Base-by-base conservation (phyloP, 1,284 basidiomycete genomes). In the Rhodotorula sp. region DNA sequence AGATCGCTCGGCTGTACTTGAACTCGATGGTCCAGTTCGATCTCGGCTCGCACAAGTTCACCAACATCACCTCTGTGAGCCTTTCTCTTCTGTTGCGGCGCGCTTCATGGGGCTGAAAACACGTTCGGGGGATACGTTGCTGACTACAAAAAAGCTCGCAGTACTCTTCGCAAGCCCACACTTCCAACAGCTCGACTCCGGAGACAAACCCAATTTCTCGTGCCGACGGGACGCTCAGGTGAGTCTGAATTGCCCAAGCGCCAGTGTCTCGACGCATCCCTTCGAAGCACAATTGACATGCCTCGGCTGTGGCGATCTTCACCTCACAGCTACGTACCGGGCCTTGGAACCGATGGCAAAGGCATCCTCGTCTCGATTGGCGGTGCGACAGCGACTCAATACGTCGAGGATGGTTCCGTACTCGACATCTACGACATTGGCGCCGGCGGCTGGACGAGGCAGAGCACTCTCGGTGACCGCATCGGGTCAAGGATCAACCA, bases 361-460 rank as follows among this genome's bases (percentile, higher is more conserved):
- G 78, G 78, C 21, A 64, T 77, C 19, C 66, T 79, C 5, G 76
- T 79, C 21, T 69, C 75, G 2, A 77, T 79, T 38, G 78, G 78
- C n/a, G 78, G 78, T 21, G 78, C 77, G 5, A 77, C 76, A 19
- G 60, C 60, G n/a, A 68, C 68, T 26, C 71, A 76, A 50, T 74
- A 71, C 55, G 69, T 71, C 12, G 62, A 62, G 23, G 67, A 72
- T 54, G 76, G 77, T 34, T 71, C 67, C 26, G 76, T 77, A 0
- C 64, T 79, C 31, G 78, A 79, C 60, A 75, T 79, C 2, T 79
- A 74, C 62, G 78, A 79, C 54, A 68, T 79, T 21, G 77, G 76
- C 21, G 66, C 73, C 3, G 57, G 26, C 18, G 77, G 76, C 4
- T 79, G 78, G 78, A 74, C 76, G 28, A 76, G 75, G 49, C 77